Conservation (phyloP, 805 yeast species). For the Saccharomyces eubayanus region DNA sequence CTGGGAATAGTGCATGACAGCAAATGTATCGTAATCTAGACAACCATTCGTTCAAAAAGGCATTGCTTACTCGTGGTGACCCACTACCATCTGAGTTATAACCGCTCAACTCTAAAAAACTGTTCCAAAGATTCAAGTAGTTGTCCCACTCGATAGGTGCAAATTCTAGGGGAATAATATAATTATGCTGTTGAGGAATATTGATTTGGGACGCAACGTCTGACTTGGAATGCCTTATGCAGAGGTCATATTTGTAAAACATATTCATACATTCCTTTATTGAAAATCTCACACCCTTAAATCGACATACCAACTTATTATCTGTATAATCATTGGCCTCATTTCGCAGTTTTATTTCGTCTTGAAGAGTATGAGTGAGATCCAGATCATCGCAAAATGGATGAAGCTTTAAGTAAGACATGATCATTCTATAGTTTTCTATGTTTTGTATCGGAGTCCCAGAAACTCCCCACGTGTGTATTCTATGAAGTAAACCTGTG, state of each 20-base stretch:
- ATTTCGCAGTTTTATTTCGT: constrained; percentile 4
- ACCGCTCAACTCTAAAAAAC: constrained; percentile 52
- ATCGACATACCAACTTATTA: not conserved
- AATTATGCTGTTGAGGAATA: constrained; percentile 71
- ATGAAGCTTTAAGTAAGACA: constrained; percentile 54
- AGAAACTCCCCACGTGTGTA: constrained; percentile 94
- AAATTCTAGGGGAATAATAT: constrained; percentile 64
- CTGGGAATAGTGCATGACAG: constrained; percentile 55
- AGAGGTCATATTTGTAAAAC: constrained; percentile 47
- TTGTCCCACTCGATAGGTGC: constrained; percentile 79
- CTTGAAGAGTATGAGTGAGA: constrained; percentile 9
- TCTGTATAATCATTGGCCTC: constrained; percentile 1
- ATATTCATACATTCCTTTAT: constrained; percentile 41
- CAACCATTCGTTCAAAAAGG: constrained; percentile 60
- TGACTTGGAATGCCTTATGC: constrained; percentile 67
- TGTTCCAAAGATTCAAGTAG: constrained; percentile 54
- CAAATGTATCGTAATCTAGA: constrained; percentile 66
- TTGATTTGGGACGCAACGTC: constrained; percentile 71
- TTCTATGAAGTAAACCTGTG: constrained; percentile 69
- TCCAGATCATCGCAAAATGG: constrained; percentile 48
- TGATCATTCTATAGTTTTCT: constrained; percentile 60
- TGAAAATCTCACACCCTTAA: constrained; percentile 21
- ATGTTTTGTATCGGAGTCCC: constrained; percentile 82
- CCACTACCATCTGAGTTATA: constrained; percentile 41
- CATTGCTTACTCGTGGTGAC: constrained; percentile 45